Evolutionary conservation across 2,329 filamentous ascomycete species (phyloP).

Genomic region (Phialocephala subalpina): DNA sequence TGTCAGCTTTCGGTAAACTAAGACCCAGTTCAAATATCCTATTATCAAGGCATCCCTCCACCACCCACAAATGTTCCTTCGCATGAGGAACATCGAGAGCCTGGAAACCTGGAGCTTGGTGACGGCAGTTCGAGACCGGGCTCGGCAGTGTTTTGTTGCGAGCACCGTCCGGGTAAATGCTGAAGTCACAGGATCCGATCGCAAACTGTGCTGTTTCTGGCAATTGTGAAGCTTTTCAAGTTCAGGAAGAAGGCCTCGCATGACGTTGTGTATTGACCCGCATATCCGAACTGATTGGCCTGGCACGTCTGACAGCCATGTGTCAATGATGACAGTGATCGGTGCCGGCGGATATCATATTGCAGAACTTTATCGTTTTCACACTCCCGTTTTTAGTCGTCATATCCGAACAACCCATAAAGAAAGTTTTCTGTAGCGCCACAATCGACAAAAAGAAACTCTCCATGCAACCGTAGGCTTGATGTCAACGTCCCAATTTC

Average conservation of each 20-base stretch:
- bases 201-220: constrained; percentile 3
- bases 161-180: neutral
- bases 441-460: neutral
- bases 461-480: neutral
- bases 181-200: constrained; percentile 1
- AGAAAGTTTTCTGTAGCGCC: neutral
- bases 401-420: neutral
- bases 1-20: neutral
- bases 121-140: constrained; percentile 4
- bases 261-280: neutral
- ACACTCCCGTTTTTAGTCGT: neutral
- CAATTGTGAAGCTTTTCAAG: neutral
- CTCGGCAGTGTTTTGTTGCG: constrained; percentile 2
- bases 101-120: too few relatives aligned
- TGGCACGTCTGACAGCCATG: neutral
- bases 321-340: neutral
- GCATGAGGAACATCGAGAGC: neutral
- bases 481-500: neutral
- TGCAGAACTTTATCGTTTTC: neutral
- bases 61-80: neutral
- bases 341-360: neutral
- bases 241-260: neutral
- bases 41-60: neutral
- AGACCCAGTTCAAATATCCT: neutral
- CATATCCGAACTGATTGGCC: neutral